Evolutionary conservation across 2,329 filamentous ascomycete genomes (phyloP).

Genomic region (Emmonsia crescens): DNA sequence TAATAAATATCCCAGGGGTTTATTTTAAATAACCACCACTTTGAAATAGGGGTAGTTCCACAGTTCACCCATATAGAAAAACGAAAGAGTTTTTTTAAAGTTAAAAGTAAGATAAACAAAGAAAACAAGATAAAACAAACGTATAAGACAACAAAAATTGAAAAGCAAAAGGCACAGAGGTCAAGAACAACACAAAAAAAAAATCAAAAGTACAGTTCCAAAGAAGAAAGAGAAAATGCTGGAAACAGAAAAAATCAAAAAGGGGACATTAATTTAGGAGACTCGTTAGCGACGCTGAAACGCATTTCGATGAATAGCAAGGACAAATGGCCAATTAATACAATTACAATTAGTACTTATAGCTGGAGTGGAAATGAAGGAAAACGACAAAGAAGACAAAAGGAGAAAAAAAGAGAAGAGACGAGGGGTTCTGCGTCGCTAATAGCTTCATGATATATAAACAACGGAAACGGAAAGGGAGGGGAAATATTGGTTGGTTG

Average conservation of each 20-base stretch:
- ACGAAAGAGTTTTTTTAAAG: too few species aligned
- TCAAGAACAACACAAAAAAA: neutral
- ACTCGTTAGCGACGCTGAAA: neutral
- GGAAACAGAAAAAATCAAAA: neutral
- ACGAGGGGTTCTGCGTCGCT: neutral
- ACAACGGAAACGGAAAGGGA: neutral
- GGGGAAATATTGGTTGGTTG: neutral
- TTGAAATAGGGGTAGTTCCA: too few species aligned
- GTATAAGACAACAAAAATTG: too few species aligned
- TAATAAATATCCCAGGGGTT: too few species aligned
- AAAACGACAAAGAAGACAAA: neutral
- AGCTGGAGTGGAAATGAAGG: neutral
- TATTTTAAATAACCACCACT: too few species aligned
- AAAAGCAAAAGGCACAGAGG: too few species aligned
- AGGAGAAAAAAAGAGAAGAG: neutral
- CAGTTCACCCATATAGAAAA: neutral
- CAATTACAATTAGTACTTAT: neutral
- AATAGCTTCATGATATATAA: neutral
- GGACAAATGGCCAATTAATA: neutral
- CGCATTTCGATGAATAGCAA: neutral
- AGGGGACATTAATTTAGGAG: neutral
- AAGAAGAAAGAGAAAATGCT: neutral
- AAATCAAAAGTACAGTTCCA: neutral
- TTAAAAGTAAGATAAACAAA: too few species aligned
- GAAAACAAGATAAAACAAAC: too few species aligned